Evolutionary conservation across 805 yeast species (phyloP), one percentile per base, ranked within the genome.

Genomic region (Kodamaea sagamina): DNA sequence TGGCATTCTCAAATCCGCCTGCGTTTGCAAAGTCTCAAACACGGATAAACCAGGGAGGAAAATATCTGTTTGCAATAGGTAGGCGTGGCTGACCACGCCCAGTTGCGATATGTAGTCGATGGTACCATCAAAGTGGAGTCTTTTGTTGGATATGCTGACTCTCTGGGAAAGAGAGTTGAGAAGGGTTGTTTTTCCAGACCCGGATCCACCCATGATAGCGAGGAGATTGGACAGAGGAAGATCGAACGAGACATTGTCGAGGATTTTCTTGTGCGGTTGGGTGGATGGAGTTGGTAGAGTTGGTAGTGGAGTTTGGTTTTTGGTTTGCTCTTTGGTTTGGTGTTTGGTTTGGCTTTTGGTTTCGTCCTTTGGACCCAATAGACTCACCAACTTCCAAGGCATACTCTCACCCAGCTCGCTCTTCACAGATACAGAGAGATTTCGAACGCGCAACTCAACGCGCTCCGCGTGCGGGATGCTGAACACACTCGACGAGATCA

Each of bases 181-280:
- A 34, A 88, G 59, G 0, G 96, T 86, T 0, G 96, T 88, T 55
- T 89, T 88, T 3, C 95, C 96, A 3, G 89, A 80, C 0, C 96
- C 96, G 0, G 90, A 84, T 0, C 95, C 92, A 2, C 96, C 96
- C 68, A 89, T 75, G 7, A 88, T 84, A 4, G 95, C 95, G 62
- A 88, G 72, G 28, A 89, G 62, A 7, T 83, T 68, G 12, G 87
- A 86, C 10, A 77, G 59, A 0, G 78, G 75, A 8, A 86, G 67
- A 39, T 79, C 80, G 47, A 86, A 72, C 2, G 86, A 78, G 36
- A 86, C 67, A 19, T 78, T 56, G 42, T 69, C 58, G 19, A 70
- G 49, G 19, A 70, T 66, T 15, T n/a, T n/a, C n/a, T n/a, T n/a
- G n/a, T n/a, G n/a, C n/a, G n/a, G n/a, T n/a, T n/a, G n/a, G n/a